Base-by-base conservation (phyloP, 352 stramenopile genomes). In the Globisporangium cylindrosporum region DNA sequence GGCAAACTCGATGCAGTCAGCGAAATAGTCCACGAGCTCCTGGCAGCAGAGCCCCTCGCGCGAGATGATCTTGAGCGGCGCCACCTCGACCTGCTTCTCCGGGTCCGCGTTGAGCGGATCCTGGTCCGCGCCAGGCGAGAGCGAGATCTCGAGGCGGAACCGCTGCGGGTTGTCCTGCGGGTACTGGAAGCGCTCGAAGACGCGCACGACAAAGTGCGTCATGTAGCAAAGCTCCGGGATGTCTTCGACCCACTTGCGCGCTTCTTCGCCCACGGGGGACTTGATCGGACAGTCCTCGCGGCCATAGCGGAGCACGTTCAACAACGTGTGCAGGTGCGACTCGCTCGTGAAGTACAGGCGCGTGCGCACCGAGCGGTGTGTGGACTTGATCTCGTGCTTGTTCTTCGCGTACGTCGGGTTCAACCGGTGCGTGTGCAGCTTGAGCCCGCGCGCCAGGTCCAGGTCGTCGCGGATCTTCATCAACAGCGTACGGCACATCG, bases 331-430 rank as follows among this genome's bases (percentile, higher is more conserved):
- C 62, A 99, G 76, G 74, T 99, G 98, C 46, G 89, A 96, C 80
- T 99, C 98, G 32, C 94, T 99, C 20, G 98, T 99, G 73, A 99
- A 99, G 74, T 99, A 99, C 20, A 99, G 82, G 1, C 98, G 91
- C 32, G 98, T 99, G 66, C 98, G 96, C 62, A 99, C 97, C 7
- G 95, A 92, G 38, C 98, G 88, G 55, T 98, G 94, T 66, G 98
- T 93, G 15, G 95, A 98, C 73, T 94, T 96, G 74, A 96, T 83
- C 55, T 81, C 73, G 62, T 86, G 72, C 67, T 89, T 86, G 72
- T 91, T 88, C 69, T 92, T 93, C 14, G 82, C 86, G 70, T 94
- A 96, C 18, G 78, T 88, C 62, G 88, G 86, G 49, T 96, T 92
- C 25, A 96, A 63, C 1, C 88, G 88, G 62, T 96, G 86, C 3